phyloP scores from a whole-genome alignment of 306 rosid genomes.

The Abrus pulchellus region DNA sequence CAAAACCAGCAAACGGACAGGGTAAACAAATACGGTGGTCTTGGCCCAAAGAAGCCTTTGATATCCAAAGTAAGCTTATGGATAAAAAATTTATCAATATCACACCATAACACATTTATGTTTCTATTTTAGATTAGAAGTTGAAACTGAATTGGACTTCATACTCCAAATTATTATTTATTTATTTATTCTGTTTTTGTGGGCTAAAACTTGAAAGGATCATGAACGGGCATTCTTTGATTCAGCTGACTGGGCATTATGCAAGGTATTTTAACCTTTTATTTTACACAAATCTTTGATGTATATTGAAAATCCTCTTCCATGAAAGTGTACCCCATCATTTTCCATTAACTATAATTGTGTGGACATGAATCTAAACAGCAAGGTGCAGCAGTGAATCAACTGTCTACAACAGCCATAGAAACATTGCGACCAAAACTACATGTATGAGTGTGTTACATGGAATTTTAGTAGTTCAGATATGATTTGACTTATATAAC shows the following conservation, averaged over 20 bases:
- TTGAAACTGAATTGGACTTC: neutral
- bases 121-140: neutral
- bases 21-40: constrained; percentile 72
- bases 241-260: constrained; percentile 86
- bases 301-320: neutral
- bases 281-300: neutral
- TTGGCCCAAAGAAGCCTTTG: constrained; percentile 76
- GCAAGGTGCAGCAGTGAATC: constrained; percentile 73
- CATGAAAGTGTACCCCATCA: neutral
- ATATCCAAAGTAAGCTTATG: constrained; percentile 66
- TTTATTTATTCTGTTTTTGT: neutral
- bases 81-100: neutral
- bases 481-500: neutral
- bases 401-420: constrained; percentile 62
- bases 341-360: neutral
- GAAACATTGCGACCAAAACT: constrained; percentile 74
- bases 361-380: constrained; percentile 31
- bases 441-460: constrained; percentile 50
- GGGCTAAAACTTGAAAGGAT: constrained; percentile 47
- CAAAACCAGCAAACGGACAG: constrained; percentile 42
- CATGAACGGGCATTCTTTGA: constrained; percentile 81
- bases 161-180: neutral
- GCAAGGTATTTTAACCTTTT: constrained; percentile 60
- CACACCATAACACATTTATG: too few species aligned
- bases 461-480: neutral